Conservation (phyloP, 2,329 filamentous ascomycete genomes). For the Paecilomyces sp. region DNA sequence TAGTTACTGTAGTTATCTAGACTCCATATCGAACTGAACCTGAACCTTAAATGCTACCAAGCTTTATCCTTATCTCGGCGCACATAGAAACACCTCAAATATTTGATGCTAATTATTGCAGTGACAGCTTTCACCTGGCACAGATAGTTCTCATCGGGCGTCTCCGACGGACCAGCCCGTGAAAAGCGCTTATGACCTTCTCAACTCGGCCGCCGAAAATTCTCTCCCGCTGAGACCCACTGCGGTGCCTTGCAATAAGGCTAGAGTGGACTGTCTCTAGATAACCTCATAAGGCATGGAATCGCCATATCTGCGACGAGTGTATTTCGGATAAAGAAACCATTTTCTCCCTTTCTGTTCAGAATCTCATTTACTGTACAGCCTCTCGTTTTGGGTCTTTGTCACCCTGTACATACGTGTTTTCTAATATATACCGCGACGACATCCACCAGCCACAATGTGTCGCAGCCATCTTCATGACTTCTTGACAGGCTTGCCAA, state of each 20-base stretch:
- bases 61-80: too few species aligned
- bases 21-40: too few species aligned
- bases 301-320: background rate
- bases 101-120: too few species aligned
- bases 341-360: background rate
- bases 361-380: background rate
- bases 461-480: constrained; percentile 50
- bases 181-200: background rate
- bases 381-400: background rate
- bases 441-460: constrained; percentile 32
- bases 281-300: background rate
- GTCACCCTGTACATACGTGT: background rate
- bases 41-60: too few species aligned
- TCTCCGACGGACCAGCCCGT: background rate
- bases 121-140: background rate
- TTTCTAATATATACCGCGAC: background rate
- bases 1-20: too few species aligned
- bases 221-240: background rate
- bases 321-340: background rate
- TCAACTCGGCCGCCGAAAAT: background rate
- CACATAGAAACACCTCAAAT: too few species aligned
- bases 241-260: background rate
- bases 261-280: background rate
- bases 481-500: constrained; percentile 61
- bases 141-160: background rate